Percentiles rank a stretch among this genome's conserved stretches.
Conservation (phyloP, 305 asterid species). For the Plantago lanceolata region DNA sequence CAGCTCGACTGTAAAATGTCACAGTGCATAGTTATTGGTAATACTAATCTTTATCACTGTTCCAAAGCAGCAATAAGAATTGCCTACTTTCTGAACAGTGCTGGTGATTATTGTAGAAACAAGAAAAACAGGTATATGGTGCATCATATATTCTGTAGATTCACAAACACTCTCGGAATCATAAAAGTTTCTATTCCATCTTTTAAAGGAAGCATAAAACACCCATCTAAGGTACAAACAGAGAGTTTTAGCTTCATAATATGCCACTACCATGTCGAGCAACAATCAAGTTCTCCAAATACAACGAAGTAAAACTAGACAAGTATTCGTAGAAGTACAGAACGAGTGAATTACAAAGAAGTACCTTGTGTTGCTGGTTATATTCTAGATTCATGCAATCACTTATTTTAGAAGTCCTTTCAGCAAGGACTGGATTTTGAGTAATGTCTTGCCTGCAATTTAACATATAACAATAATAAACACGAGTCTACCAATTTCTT, state of each 20-base stretch:
- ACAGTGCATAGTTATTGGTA: too few relatives aligned
- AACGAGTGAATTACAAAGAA: too few relatives aligned
- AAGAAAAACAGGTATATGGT: neutral
- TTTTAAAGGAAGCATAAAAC: neutral
- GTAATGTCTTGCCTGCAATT: neutral
- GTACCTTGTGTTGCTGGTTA: slow-evolving; percentile 5
- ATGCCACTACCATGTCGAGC: neutral
- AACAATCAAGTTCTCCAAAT: neutral
- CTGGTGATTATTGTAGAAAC: neutral
- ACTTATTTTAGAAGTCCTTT: neutral
- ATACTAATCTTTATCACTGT: too few relatives aligned
- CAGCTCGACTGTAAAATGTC: too few relatives aligned
- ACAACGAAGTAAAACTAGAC: neutral
- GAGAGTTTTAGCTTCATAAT: neutral
- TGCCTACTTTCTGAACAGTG: too few relatives aligned
- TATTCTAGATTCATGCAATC: neutral
- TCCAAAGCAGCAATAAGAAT: too few relatives aligned
- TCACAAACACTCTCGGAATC: neutral
- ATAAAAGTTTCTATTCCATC: neutral
- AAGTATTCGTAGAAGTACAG: too few relatives aligned
- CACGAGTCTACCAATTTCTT: neutral
- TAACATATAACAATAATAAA: neutral
- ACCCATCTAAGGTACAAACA: neutral
- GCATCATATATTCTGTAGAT: neutral
- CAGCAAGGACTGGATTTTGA: neutral